phyloP scores from a whole-genome alignment of 305 asterid species.

The Withania somnifera region DNA sequence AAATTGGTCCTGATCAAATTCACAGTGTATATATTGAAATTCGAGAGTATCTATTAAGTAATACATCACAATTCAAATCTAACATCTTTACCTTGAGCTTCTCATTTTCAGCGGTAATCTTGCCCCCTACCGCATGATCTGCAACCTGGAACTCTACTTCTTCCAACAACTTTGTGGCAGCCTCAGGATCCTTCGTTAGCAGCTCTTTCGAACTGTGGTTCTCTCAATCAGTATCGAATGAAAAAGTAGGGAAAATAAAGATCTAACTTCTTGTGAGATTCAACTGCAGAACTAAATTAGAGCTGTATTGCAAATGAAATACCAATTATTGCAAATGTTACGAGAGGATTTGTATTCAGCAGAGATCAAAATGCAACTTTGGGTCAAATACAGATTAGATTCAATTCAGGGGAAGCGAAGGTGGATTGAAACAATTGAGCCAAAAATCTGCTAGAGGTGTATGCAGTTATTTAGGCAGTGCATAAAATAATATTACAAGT shows the following conservation, averaged over 20 bases:
- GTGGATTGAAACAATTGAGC: not conserved
- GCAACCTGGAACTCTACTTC: not conserved
- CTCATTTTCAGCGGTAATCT: constrained; percentile 4
- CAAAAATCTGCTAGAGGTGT: not conserved
- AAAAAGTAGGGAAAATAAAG: not conserved
- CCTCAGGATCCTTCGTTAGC: constrained; percentile 1
- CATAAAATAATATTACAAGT: not conserved
- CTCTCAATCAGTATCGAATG: not conserved
- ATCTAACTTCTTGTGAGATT: not conserved
- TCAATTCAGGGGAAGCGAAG: not conserved
- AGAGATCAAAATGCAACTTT: not conserved
- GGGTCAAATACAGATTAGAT: not conserved
- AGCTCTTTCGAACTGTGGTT: constrained; percentile 4
- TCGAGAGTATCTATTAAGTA: not conserved
- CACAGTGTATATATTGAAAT: not conserved
- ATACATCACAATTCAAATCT: not conserved
- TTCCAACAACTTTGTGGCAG: constrained; percentile 3
- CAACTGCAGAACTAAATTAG: not conserved
- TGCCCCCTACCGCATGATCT: constrained; percentile 3
- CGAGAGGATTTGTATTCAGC: not conserved
- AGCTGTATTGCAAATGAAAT: not conserved
- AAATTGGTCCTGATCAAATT: not conserved
- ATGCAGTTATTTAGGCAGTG: not conserved
- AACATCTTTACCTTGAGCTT: constrained; percentile 9
- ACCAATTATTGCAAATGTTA: not conserved